phyloP scores from a whole-genome alignment of 1,139 yeast species.

The Suhomyces bokatorum region DNA sequence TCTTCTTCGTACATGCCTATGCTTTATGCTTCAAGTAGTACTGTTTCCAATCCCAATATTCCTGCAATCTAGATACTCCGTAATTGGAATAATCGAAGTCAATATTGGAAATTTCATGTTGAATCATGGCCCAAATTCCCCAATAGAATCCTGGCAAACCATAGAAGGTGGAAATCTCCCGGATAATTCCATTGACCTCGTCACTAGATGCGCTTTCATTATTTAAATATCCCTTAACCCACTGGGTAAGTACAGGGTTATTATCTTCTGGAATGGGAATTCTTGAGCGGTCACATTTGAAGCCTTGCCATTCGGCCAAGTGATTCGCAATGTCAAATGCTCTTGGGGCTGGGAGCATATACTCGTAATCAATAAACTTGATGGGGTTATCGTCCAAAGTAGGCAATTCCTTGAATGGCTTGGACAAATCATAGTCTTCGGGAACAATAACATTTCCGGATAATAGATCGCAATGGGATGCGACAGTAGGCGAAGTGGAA shows the following conservation, averaged over 20 bases:
- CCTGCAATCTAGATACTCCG: slow-evolving; percentile 59
- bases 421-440: slow-evolving; percentile 25
- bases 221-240: slow-evolving; percentile 55
- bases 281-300: slow-evolving; percentile 61
- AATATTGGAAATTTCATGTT: slow-evolving; percentile 65
- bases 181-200: slow-evolving; percentile 39
- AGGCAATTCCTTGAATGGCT: slow-evolving; percentile 24
- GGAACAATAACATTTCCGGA: slow-evolving; percentile 75
- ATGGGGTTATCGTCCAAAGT: slow-evolving; percentile 44
- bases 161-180: slow-evolving; percentile 61
- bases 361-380: slow-evolving; percentile 77
- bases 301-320: slow-evolving; percentile 87
- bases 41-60: slow-evolving; percentile 70
- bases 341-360: slow-evolving; percentile 76
- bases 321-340: slow-evolving; percentile 87
- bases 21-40: slow-evolving; percentile 16
- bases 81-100: slow-evolving; percentile 73
- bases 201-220: slow-evolving; percentile 27
- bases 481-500: slow-evolving; percentile 55
- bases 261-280: slow-evolving; percentile 53
- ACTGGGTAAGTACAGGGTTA: slow-evolving; percentile 50
- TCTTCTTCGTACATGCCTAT: background rate
- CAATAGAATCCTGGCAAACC: slow-evolving; percentile 85
- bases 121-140: slow-evolving; percentile 86
- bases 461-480: slow-evolving; percentile 70